Conservation (phyloP, 192 early-diverging fungal genomes). For the Helicostylum pulchrum region DNA sequence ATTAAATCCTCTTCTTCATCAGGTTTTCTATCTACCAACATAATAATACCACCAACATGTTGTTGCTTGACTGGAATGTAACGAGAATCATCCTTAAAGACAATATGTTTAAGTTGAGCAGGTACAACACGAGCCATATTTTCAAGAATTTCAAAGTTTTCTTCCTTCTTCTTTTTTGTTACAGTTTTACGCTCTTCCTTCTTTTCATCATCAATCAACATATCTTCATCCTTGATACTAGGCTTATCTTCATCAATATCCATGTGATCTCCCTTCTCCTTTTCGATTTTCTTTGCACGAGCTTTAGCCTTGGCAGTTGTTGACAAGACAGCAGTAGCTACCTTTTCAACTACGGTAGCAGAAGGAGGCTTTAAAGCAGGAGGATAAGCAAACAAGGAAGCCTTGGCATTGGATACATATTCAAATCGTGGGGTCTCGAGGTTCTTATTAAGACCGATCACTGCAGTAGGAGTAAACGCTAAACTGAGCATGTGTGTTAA, state of each 20-base stretch:
- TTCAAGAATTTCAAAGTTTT: conserved; percentile 67
- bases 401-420: conserved; percentile 79
- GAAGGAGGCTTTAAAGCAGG: conserved; percentile 79
- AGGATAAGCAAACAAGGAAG: conserved; percentile 92
- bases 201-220: conserved; percentile 51
- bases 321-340: conserved; percentile 90
- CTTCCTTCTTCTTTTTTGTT: conserved; percentile 70
- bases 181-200: conserved; percentile 50
- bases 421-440: conserved; percentile 85
- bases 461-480: conserved; percentile 90
- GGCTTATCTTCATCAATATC: conserved; percentile 55
- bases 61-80: conserved; percentile 87
- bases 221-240: conserved; percentile 39
- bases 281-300: conserved; percentile 76
- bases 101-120: conserved; percentile 81
- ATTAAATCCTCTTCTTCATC: conserved; percentile 84
- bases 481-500: conserved; percentile 93
- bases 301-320: conserved; percentile 93
- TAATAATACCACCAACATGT: conserved; percentile 78
- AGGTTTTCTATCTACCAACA: conserved; percentile 76
- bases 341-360: conserved; percentile 77
- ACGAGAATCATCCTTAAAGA: conserved; percentile 79
- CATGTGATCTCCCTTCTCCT: conserved; percentile 62
- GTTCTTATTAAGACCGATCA: conserved; percentile 92
- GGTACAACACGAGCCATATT: conserved; percentile 90